Evolutionary conservation across 352 stramenopile species (phyloP).

Genomic region (Detonula confervacea): DNA sequence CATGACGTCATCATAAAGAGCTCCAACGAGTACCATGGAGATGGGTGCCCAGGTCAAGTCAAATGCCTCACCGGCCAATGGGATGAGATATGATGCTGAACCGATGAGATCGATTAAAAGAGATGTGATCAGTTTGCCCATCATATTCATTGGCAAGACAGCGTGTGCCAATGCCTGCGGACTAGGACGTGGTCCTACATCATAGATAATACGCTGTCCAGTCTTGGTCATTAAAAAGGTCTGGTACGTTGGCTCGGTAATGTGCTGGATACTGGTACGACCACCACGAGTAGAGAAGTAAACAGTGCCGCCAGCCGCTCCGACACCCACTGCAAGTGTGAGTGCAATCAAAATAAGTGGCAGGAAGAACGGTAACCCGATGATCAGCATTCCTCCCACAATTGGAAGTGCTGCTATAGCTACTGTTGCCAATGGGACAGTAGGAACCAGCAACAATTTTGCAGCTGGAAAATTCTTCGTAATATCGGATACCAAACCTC

Average conservation of each 20-base stretch:
- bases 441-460: conserved; percentile 66
- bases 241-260: conserved; percentile 55
- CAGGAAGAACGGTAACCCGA: conserved; percentile 75
- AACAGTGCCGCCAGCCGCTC: conserved; percentile 12
- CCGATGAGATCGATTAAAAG: conserved; percentile 91
- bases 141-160: conserved; percentile 65
- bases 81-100: conserved; percentile 89
- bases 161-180: conserved; percentile 65
- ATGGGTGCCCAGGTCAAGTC: conserved; percentile 93
- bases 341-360: conserved; percentile 60
- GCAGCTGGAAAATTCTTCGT: conserved; percentile 45
- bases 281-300: conserved; percentile 67
- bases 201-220: conserved; percentile 79
- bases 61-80: conserved; percentile 88
- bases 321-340: conserved; percentile 10
- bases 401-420: conserved; percentile 59
- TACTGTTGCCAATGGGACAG: conserved; percentile 60
- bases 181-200: conserved; percentile 74
- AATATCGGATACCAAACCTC: conserved; percentile 13
- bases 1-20: conserved; percentile 90
- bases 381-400: conserved; percentile 51
- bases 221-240: conserved; percentile 63
- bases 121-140: conserved; percentile 67
- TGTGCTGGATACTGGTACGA: conserved; percentile 41
- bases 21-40: conserved; percentile 89